Evolutionary conservation across 129 eudicot species (phyloP), one percentile per base, ranked within the genome.

Genomic region (Centella asiatica): DNA sequence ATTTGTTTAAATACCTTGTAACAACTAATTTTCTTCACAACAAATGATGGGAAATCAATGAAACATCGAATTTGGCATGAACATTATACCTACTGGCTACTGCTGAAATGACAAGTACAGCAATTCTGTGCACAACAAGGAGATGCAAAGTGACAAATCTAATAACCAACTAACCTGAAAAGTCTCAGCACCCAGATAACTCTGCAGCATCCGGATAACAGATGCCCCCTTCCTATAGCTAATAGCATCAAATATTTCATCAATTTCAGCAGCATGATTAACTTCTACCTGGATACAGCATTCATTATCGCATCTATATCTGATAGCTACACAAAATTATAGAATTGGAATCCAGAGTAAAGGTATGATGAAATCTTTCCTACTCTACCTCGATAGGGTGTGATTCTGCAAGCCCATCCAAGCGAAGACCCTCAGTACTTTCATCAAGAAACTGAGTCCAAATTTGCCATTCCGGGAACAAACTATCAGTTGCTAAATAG

Each of bases 401-500:
- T 25, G 99, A 93, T 80, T 93, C 99, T 57, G 87, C 82, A 72
- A 93, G 99, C 46, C 92, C 99, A 76, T 93, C 99, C 74, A 93
- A 82, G 64, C 95, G 83, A 71, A 93, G 99, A 39, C 99, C 99
- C 72, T 78, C 96, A 15, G 99, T 84, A 69, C 89, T 77, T 78
- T 88, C 95, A 57, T 85, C 92, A 69, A 88, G 92, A 85, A 93
- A 93, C 71, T 93, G 99, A 66, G 95, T 87, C 99, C 99, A 93
- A 68, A 93, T 88, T 72, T 93, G 67, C 99, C 99, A 93, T 46
- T 88, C 99, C 3, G 99, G 99, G 70, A 88, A 93, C 74, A 93
- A 68, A 63, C 83, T 82, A 80, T 93, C 96, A 68, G 86, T 80
- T 34, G 99, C 86, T 56, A 93, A 74, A 77, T 93, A 93, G 81